Percentiles rank a stretch among this genome's conserved stretches.
Conservation (phyloP, 768 basidiomycete species). For the Panus rudis region DNA sequence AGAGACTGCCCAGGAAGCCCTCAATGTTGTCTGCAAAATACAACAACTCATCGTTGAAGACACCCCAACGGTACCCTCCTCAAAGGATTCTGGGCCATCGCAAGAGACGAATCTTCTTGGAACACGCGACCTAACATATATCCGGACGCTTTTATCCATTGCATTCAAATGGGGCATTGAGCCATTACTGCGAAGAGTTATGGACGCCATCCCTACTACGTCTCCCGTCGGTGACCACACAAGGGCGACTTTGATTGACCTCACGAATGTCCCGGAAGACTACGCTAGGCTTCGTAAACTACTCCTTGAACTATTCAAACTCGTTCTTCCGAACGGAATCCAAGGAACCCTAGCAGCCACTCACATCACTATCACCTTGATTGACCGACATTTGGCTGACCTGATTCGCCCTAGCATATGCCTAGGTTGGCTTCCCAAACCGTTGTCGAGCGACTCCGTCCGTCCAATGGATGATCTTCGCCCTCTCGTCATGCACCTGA, state of each 20-base stretch:
- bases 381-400: slow-evolving; percentile 52
- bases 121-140: slow-evolving; percentile 53
- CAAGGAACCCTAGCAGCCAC: slow-evolving; percentile 48
- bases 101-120: slow-evolving; percentile 40
- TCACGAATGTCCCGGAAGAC: slow-evolving; percentile 35
- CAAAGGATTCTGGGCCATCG: neutral
- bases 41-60: slow-evolving; percentile 33
- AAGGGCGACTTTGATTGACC: slow-evolving; percentile 37
- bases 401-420: slow-evolving; percentile 53
- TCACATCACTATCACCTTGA: slow-evolving; percentile 48
- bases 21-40: slow-evolving; percentile 40
- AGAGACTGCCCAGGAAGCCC: slow-evolving; percentile 48
- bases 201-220: slow-evolving; percentile 18
- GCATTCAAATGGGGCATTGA: slow-evolving; percentile 68
- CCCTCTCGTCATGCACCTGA: slow-evolving; percentile 45
- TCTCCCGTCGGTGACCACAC: slow-evolving; percentile 19
- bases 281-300: slow-evolving; percentile 38
- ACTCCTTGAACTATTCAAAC: slow-evolving; percentile 34
- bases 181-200: slow-evolving; percentile 40
- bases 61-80: neutral
- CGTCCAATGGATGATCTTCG: slow-evolving; percentile 42
- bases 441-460: slow-evolving; percentile 30
- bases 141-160: slow-evolving; percentile 61
- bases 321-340: slow-evolving; percentile 49
- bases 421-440: slow-evolving; percentile 69